Conservation (phyloP, 306 rosid species). For the Ormosia semicastrata region DNA sequence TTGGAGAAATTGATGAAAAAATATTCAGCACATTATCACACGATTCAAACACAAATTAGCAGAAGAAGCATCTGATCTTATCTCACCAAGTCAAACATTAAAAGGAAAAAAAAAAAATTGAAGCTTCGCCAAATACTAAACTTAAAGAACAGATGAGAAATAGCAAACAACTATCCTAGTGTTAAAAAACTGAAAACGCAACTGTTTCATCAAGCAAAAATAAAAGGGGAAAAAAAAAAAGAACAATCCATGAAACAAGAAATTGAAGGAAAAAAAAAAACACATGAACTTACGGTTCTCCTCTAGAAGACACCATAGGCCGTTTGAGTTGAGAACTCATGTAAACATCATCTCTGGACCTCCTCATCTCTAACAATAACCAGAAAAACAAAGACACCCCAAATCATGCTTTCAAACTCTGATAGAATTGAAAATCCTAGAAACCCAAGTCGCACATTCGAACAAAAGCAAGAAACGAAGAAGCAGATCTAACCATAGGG, state of each 20-base stretch:
- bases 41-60: conserved; percentile 8
- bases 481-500: conserved; percentile 72
- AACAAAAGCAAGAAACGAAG: conserved; percentile 48
- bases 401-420: conserved; percentile 66
- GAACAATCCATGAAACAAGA: conserved; percentile 5
- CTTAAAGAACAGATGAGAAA: neutral
- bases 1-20: neutral
- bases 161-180: neutral
- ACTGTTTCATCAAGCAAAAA: conserved; percentile 22
- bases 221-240: neutral
- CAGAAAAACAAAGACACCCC: conserved; percentile 19
- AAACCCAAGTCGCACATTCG: conserved; percentile 49
- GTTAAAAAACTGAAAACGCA: conserved; percentile 1
- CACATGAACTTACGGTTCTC: conserved; percentile 65
- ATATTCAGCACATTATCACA: conserved; percentile 27
- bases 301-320: conserved; percentile 65
- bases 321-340: conserved; percentile 85
- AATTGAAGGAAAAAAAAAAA: conserved; percentile 18
- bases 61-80: conserved; percentile 26
- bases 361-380: conserved; percentile 63
- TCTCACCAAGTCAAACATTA: conserved; percentile 26
- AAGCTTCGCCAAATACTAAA: conserved; percentile 7
- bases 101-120: neutral
- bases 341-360: conserved; percentile 82
- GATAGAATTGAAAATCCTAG: conserved; percentile 41